phyloP scores from a whole-genome alignment of 768 basidiomycete genomes.

The Baorangia bicolor region DNA sequence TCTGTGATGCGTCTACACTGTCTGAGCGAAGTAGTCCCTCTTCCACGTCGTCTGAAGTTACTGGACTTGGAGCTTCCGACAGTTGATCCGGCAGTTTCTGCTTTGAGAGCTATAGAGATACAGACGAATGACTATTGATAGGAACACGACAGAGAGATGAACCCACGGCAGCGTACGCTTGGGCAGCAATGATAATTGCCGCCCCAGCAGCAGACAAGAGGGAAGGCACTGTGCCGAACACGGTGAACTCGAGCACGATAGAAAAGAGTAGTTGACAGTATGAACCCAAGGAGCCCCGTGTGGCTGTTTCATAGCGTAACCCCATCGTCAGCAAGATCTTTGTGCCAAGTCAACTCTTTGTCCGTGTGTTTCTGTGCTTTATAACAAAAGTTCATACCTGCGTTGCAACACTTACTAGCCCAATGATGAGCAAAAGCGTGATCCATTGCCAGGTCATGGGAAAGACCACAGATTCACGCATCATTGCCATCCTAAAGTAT shows the following conservation, averaged over 20 bases:
- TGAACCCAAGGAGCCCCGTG: conserved; percentile 58
- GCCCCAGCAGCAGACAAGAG: conserved; percentile 61
- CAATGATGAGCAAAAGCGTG: conserved; percentile 12
- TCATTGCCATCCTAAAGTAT: conserved; percentile 13
- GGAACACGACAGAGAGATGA: neutral
- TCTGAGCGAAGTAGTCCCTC: neutral
- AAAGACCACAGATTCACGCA: conserved; percentile 10
- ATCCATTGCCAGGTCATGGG: conserved; percentile 21
- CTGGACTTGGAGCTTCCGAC: neutral
- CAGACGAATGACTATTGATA: neutral
- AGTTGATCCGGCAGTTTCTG: neutral
- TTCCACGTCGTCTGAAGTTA: neutral
- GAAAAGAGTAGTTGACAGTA: conserved; percentile 72
- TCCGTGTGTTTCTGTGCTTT: too few species aligned
- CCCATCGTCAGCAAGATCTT: conserved; percentile 61
- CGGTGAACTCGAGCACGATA: conserved; percentile 57
- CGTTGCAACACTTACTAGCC: conserved; percentile 12
- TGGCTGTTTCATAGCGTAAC: conserved; percentile 63
- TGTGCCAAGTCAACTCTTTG: neutral
- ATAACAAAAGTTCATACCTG: conserved; percentile 24
- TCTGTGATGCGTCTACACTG: neutral
- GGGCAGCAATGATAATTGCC: too few species aligned
- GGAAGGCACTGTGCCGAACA: conserved; percentile 63
- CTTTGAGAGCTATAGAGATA: conserved; percentile 1
- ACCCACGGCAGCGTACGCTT: conserved; percentile 5